Evolutionary conservation across 257 asterid genomes (phyloP).

Genomic region (Scutellaria galericulata): DNA sequence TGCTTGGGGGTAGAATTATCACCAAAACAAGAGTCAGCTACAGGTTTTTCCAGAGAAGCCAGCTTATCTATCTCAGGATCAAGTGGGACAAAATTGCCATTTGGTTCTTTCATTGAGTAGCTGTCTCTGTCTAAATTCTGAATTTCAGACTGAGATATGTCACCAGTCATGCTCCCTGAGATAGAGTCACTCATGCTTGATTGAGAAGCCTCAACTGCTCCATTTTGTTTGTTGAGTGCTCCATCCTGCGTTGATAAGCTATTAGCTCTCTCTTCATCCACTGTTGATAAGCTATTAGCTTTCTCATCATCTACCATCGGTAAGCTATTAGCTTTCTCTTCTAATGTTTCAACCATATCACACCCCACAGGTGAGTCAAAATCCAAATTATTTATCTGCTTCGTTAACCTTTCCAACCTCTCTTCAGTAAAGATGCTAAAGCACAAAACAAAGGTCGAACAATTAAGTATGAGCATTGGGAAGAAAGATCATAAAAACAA

Average conservation of each 20-base stretch:
- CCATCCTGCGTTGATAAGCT: conserved; percentile 48
- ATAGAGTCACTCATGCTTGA: conserved; percentile 48
- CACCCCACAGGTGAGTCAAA: conserved; percentile 53
- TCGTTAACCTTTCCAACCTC: conserved; percentile 83
- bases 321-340: conserved; percentile 51
- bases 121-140: conserved; percentile 44
- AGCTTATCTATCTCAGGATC: conserved; percentile 54
- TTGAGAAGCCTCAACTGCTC: conserved; percentile 51
- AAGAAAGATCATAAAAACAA: conserved; percentile 32
- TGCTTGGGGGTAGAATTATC: conserved; percentile 48
- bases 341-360: conserved; percentile 51
- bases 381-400: conserved; percentile 69
- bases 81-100: conserved; percentile 39
- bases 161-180: conserved; percentile 43
- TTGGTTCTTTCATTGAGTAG: conserved; percentile 43
- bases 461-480: conserved; percentile 27
- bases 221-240: conserved; percentile 47
- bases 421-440: conserved; percentile 90
- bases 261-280: conserved; percentile 51
- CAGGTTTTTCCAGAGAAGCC: conserved; percentile 46
- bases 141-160: conserved; percentile 51
- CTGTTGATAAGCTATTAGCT: conserved; percentile 44
- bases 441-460: conserved; percentile 32
- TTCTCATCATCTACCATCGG: conserved; percentile 43
- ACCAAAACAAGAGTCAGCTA: conserved; percentile 40